phyloP scores from a whole-genome alignment of 2,329 filamentous ascomycete species.

The Remersonia thermophila region DNA sequence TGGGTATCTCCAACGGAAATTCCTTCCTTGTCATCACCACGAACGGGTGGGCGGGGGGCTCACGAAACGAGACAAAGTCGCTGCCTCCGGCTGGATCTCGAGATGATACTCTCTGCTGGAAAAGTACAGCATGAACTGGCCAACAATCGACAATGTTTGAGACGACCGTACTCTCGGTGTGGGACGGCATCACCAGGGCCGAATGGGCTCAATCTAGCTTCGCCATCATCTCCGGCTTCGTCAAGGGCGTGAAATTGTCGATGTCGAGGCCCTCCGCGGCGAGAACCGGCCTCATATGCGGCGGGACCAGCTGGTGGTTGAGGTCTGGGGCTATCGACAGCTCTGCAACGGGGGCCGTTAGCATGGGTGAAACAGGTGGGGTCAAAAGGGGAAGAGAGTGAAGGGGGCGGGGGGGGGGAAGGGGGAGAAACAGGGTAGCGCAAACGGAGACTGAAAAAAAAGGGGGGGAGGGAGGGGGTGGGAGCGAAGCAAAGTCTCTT shows the following conservation, averaged over 20 bases:
- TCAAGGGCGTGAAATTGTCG: conserved; percentile 81
- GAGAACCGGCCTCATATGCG: conserved; percentile 65
- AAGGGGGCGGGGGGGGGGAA: conserved; percentile 5
- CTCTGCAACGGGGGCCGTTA: conserved; percentile 43
- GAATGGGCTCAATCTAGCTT: conserved; percentile 68
- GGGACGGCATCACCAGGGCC: background rate
- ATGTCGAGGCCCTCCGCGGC: conserved; percentile 74
- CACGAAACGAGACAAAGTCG: no score
- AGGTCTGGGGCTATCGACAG: conserved; percentile 85
- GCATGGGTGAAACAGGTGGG: conserved; percentile 1
- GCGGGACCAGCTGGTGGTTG: conserved; percentile 78
- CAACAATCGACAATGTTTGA: conserved; percentile 7
- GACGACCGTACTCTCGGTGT: no score
- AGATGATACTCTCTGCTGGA: conserved; percentile 14
- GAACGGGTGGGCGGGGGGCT: no score
- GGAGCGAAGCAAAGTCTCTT: conserved; percentile 24
- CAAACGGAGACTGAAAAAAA: background rate
- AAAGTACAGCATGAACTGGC: conserved; percentile 16
- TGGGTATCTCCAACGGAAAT: no score
- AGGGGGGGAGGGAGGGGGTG: conserved; percentile 5
- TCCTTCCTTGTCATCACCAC: no score
- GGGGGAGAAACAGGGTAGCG: background rate
- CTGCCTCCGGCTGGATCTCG: background rate
- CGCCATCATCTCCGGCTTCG: conserved; percentile 94
- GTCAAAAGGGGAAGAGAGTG: no score